Percentiles rank a stretch among this genome's conserved stretches.
Evolutionary conservation across 2,329 filamentous ascomycete species (phyloP).

Genomic region (Apiospora saccharicola): DNA sequence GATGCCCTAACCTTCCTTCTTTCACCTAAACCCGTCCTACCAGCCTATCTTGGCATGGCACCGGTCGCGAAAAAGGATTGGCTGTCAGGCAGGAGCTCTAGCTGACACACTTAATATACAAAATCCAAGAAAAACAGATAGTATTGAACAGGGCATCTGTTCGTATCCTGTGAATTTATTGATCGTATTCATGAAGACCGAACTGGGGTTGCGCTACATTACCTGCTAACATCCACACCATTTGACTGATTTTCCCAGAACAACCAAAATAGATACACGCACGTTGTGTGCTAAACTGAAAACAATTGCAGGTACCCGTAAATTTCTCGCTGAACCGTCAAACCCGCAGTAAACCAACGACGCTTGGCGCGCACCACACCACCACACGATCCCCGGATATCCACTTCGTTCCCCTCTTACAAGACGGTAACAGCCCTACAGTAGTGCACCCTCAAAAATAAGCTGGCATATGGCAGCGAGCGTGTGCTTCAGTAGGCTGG

Average conservation of each 20-base stretch:
- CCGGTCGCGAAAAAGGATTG: background rate
- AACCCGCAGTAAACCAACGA: conserved; percentile 13
- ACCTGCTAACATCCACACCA: background rate
- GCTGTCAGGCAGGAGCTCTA: background rate
- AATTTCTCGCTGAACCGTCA: background rate
- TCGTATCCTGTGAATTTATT: background rate
- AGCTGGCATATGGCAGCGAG: background rate
- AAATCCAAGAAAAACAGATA: background rate
- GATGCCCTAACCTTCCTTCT: conserved; percentile 19
- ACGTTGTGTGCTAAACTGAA: conserved; percentile 19
- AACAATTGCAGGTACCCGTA: conserved; percentile 19
- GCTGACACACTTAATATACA: background rate
- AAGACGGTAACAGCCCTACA: conserved; percentile 12
- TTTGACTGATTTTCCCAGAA: background rate
- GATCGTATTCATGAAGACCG: background rate
- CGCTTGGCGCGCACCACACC: conserved; percentile 1
- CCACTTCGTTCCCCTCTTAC: conserved; percentile 4
- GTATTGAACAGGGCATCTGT: background rate
- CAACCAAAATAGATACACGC: conserved; percentile 6
- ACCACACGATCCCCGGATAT: conserved; percentile 13
- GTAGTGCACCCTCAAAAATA: background rate
- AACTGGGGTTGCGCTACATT: background rate
- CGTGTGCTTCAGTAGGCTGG: background rate
- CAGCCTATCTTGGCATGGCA: background rate
- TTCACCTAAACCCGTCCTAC: background rate